phyloP scores from a whole-genome alignment of 345 rosid genomes.

The Theobroma cacao region DNA sequence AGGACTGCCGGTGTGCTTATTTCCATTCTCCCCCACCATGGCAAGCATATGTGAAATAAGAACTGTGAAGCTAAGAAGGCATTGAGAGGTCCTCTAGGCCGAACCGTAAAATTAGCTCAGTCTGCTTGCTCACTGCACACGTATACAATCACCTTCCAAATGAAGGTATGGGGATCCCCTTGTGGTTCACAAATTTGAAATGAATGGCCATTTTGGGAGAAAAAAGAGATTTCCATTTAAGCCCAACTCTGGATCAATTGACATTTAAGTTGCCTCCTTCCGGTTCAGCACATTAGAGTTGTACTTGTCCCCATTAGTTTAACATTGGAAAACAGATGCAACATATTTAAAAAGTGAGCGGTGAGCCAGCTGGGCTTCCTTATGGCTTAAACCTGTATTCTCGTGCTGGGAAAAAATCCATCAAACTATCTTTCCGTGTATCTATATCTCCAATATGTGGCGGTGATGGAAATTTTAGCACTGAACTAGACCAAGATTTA shows the following conservation, averaged over 20 bases:
- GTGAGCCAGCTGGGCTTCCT: neutral
- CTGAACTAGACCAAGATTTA: neutral
- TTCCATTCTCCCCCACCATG: too few species aligned
- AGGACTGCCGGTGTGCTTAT: too few species aligned
- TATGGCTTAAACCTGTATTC: neutral
- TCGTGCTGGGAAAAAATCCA: neutral
- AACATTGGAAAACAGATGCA: neutral
- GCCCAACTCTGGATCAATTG: neutral
- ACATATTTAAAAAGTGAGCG: neutral
- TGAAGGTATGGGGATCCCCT: neutral
- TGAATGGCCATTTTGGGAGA: neutral
- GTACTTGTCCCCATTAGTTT: neutral
- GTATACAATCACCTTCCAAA: neutral
- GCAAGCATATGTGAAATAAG: too few species aligned
- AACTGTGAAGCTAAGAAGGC: too few species aligned
- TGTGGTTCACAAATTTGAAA: neutral
- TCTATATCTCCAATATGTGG: neutral
- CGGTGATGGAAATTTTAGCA: neutral
- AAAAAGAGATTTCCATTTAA: neutral
- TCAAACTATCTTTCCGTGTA: neutral
- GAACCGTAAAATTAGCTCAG: neutral
- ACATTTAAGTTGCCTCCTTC: neutral
- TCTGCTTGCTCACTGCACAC: neutral
- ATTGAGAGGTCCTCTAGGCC: too few species aligned
- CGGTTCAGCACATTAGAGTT: neutral